These are phyloP conservation scores for Stipa capillata DNA, from an alignment of 176 grass and related monocot genomes.

Conservation along the genomic window DNA sequence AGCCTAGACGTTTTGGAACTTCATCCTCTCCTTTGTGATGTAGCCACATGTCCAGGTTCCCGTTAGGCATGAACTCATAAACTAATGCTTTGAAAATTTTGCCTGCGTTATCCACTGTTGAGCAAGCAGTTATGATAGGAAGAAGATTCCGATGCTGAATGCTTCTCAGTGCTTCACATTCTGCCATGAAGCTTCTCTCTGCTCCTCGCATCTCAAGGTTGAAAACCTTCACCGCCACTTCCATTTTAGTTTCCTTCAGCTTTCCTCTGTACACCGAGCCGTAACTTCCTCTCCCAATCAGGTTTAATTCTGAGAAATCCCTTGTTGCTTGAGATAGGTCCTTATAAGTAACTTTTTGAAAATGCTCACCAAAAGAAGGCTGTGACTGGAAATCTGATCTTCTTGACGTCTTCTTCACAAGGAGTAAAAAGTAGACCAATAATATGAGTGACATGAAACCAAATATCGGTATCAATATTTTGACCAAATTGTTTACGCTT, in stretches of 20 bases:
- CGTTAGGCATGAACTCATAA: constrained; percentile 45
- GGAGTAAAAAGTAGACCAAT: neutral
- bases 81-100: constrained; percentile 45
- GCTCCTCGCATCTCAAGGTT: constrained; percentile 11
- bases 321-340: constrained; percentile 3
- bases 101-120: constrained; percentile 7
- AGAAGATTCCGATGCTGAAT: constrained; percentile 43
- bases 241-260: neutral
- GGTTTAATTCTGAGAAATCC: constrained; percentile 1
- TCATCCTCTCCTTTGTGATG: neutral
- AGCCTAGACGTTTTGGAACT: constrained; percentile 1
- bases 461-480: neutral
- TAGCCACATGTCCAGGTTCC: constrained; percentile 47
- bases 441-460: neutral
- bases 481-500: neutral
- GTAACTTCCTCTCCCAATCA: constrained; percentile 31
- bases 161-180: constrained; percentile 36
- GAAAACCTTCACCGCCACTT: constrained; percentile 43
- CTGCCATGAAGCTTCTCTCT: constrained; percentile 27
- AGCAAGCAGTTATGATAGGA: constrained; percentile 28
- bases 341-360: neutral
- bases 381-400: no score
- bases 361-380: neutral
- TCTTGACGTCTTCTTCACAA: neutral
- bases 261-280: constrained; percentile 47